Percentiles rank a stretch among this genome's conserved stretches.
Evolutionary conservation across 108 stramenopile species (phyloP).

Genomic region (Halocafeteria seosinensis): DNA sequence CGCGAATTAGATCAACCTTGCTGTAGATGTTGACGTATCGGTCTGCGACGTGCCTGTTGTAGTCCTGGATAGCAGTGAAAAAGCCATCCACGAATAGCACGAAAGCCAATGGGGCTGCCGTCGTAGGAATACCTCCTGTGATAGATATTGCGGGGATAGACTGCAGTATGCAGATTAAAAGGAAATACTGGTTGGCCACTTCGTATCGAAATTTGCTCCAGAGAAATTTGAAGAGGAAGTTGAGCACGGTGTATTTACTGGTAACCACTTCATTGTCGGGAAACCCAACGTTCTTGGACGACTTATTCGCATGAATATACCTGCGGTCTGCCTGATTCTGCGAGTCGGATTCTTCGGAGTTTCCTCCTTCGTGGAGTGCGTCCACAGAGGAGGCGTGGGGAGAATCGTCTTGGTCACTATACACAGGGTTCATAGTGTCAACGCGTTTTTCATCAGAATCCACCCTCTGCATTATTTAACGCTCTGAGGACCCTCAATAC

Average conservation of each 20-base stretch:
- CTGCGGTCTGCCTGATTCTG: too few relatives aligned
- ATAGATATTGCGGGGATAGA: slow-evolving; percentile 5
- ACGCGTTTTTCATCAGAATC: too few relatives aligned
- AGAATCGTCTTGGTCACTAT: too few relatives aligned
- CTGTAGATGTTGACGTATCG: neutral
- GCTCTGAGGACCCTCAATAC: too few relatives aligned
- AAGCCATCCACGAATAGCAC: slow-evolving; percentile 15
- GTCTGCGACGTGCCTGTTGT: slow-evolving; percentile 4
- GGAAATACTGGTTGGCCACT: too few relatives aligned
- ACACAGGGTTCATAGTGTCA: too few relatives aligned
- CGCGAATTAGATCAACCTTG: neutral
- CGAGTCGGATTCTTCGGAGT: too few relatives aligned
- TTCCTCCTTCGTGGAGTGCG: too few relatives aligned
- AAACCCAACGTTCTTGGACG: too few relatives aligned
- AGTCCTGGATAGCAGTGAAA: slow-evolving; percentile 13
- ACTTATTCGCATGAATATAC: too few relatives aligned
- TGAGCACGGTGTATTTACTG: neutral
- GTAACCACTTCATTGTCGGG: neutral
- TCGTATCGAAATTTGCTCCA: neutral
- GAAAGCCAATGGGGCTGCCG: slow-evolving; percentile 6
- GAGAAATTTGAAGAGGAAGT: neutral
- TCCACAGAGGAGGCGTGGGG: too few relatives aligned
- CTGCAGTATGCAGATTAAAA: slow-evolving; percentile 16
- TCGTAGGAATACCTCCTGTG: slow-evolving; percentile 17
- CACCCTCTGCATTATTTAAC: too few relatives aligned